phyloP scores from a whole-genome alignment of 2,329 filamentous ascomycete species.

The Dendrostoma leiphaemia region DNA sequence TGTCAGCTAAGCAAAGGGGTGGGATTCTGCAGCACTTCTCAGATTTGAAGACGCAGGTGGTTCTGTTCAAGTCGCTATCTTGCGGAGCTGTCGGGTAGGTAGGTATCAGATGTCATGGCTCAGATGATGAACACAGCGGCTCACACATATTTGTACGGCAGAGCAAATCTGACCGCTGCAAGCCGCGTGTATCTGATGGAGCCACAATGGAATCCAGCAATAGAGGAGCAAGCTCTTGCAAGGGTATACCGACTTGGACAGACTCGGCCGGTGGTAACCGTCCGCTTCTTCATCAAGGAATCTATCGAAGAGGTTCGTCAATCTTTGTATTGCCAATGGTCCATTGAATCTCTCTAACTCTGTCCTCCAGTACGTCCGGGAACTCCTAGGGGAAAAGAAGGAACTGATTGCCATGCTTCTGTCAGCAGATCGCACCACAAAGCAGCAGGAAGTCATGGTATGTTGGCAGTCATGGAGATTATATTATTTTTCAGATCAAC shows the following conservation, averaged over 20 bases:
- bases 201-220: not conserved
- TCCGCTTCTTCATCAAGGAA: not conserved
- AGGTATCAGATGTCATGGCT: not conserved
- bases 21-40: not conserved
- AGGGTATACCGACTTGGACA: not conserved
- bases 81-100: constrained; percentile 1
- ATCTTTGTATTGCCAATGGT: not conserved
- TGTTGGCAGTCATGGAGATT: not conserved
- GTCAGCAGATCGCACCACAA: not conserved
- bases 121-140: not conserved
- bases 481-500: not conserved
- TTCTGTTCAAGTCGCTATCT: not conserved
- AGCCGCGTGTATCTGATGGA: constrained; percentile 2
- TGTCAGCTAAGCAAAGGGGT: not conserved
- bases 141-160: not conserved
- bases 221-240: constrained; percentile 1
- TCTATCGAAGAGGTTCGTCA: not conserved
- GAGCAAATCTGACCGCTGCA: not conserved
- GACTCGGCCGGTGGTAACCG: not conserved
- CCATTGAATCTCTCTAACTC: not conserved
- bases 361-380: not conserved
- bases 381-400: not conserved
- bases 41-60: not conserved
- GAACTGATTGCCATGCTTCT: not conserved
- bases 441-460: not conserved